Percentiles rank a stretch among this genome's conserved stretches.
Conservation (phyloP, 148 eudicot genomes). For the Rhododendron simsii region DNA sequence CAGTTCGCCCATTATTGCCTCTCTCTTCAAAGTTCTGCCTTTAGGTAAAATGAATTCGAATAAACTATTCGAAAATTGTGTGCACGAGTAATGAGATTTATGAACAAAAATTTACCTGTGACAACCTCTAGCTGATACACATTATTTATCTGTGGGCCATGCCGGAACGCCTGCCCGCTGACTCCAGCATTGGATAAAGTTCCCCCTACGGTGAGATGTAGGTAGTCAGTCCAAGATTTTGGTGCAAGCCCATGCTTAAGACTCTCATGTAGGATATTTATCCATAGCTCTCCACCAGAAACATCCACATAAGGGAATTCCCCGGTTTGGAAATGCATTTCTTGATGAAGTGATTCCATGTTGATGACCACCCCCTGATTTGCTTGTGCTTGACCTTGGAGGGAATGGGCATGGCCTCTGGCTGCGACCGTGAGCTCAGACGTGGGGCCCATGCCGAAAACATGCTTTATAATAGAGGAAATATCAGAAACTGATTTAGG, state of each 20-base stretch:
- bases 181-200: conserved; percentile 93
- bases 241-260: conserved; percentile 77
- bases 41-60: background rate
- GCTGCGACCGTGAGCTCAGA: conserved; percentile 75
- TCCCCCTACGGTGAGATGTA: conserved; percentile 90
- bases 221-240: conserved; percentile 95
- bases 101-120: conserved; percentile 50
- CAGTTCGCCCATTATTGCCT: background rate
- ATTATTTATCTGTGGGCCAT: conserved; percentile 91
- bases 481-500: conserved; percentile 81
- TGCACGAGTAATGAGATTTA: background rate
- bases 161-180: conserved; percentile 88
- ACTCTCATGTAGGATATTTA: conserved; percentile 72
- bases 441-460: conserved; percentile 56
- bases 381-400: conserved; percentile 83
- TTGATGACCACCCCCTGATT: conserved; percentile 63
- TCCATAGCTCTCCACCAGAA: conserved; percentile 85
- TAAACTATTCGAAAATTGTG: background rate
- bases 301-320: conserved; percentile 72
- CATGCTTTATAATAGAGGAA: conserved; percentile 47
- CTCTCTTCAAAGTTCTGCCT: background rate
- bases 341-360: conserved; percentile 73
- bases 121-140: conserved; percentile 79
- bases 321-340: conserved; percentile 53
- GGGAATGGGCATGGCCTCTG: conserved; percentile 92